Evolutionary conservation across 805 yeast genomes (phyloP), one percentile per base, ranked within the genome.

Genomic region (Candida incommunis): DNA sequence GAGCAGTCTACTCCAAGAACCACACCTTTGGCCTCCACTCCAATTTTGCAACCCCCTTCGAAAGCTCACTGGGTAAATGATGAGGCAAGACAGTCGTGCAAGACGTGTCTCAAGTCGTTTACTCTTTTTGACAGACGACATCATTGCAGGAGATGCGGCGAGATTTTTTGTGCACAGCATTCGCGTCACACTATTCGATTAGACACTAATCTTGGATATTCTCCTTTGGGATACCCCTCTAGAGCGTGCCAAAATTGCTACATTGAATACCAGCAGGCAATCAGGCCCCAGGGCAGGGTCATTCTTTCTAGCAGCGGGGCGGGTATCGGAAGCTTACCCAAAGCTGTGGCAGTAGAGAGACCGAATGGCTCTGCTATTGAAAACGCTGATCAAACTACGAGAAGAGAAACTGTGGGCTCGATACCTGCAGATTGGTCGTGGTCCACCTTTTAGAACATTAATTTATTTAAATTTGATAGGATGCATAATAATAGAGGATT

Each of bases 101-200:
- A 74, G 13, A 70, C 72, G 22, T 90, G 97, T 63, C 66, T 70
- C 43, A 75, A 72, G 54, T 58, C 68, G 16, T 88, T 90, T 64
- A 80, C 87, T 29, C 78, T 79, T 54, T 81, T 78, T 67, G 95
- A 74, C 59, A 74, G 88, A 54, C 71, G 79, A 50, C 94, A 83
- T 57, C 94, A 83, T 65, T 83, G 94, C 59, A 73, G 94, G 45
- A 79, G 80, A 58, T 83, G 94, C 61, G 94, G 94, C 29, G 85
- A 82, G 35, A 74, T 83, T 20, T 83, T 75, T 55, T 83, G 94
- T 60, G 75, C 76, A 26, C 76, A 72, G 48, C 88, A 84, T 60
- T 70, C 65, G 59, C 75, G 50, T 69, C 77, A 63, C 67, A 75
- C 56, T 67, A 78, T 57, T 65, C 71, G 54, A 59, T 74, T 62